Evolutionary conservation across 345 rosid genomes (phyloP), one percentile per base, ranked within the genome.

Genomic region (Arabis alpina): DNA sequence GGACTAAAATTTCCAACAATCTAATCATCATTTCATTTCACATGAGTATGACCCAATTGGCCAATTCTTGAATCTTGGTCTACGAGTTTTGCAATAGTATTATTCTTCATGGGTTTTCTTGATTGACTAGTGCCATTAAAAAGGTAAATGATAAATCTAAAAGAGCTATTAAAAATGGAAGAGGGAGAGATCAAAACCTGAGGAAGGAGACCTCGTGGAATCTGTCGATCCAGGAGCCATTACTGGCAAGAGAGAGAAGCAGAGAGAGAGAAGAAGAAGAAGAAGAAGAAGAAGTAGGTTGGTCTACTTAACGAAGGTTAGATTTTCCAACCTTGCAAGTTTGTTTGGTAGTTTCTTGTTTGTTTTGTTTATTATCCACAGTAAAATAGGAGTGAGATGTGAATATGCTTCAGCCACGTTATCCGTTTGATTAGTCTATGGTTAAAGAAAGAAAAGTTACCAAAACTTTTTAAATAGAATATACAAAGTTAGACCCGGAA

Each of bases 181-280:
- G 32, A 42, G 11, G 9, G 10, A 40, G 15, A 58, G 0, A 42
- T 42, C 15, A 54, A 36, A 74, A 74, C 77, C 77, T 74, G 77
- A 59, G 56, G 67, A 74, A 14, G 47, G 72, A 8, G 72, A 66
- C 48, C 42, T 60, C 1, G 68, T 0, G 10, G 73, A 44, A 51
- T 59, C 77, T 8, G 73, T 34, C 14, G 77, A 66, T 66, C 68
- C 56, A 51, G 61, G 52, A 59, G 77, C 42, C 77, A 74, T 66
- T 34, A 66, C 59, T 52, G 68, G 16, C 23, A 52, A 53, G 23
- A 71, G 36, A 55, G 61, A 55, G 23, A 53, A 7, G 52, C 48
- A 42, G 53, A 52, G 28, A 13, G 16, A 30, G 8, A 14, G 13
- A 32, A 16, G 37, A 10, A 51, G 60, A 16, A 15, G 23, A 1